Conservation (phyloP, 345 rosid species). For the Sonneratia caseolaris region DNA sequence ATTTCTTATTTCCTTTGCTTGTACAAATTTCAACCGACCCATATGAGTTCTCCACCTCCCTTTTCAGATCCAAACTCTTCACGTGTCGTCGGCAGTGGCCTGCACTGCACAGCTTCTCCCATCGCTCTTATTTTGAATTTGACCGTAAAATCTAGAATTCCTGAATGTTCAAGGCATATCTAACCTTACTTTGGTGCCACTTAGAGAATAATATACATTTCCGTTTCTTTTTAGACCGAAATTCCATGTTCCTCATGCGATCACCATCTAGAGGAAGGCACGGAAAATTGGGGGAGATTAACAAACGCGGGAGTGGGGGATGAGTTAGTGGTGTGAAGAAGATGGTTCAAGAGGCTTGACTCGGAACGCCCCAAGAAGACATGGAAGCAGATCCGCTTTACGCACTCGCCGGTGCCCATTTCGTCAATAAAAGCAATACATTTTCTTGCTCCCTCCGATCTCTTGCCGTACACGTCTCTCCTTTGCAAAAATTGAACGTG, state of each 20-base stretch:
- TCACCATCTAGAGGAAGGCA: neutral
- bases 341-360: neutral
- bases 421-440: neutral
- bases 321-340: neutral
- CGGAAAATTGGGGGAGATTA: neutral
- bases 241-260: neutral
- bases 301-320: neutral
- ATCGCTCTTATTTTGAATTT: too few relatives aligned
- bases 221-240: neutral
- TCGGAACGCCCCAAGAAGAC: neutral
- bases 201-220: too few relatives aligned
- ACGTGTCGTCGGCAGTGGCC: too few relatives aligned
- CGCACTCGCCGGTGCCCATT: neutral
- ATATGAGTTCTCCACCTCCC: too few relatives aligned
- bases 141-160: too few relatives aligned
- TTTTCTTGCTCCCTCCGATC: neutral
- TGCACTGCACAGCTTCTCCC: too few relatives aligned
- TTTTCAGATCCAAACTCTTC: too few relatives aligned
- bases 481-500: too few relatives aligned
- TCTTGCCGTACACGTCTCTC: slow-evolving; percentile 1
- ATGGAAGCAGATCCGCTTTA: neutral
- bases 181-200: too few relatives aligned
- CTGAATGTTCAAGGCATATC: too few relatives aligned
- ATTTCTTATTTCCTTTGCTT: neutral
- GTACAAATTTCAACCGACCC: too few relatives aligned